phyloP scores from a whole-genome alignment of 495 filamentous ascomycete species.

The Opeltia flavorubescens region DNA sequence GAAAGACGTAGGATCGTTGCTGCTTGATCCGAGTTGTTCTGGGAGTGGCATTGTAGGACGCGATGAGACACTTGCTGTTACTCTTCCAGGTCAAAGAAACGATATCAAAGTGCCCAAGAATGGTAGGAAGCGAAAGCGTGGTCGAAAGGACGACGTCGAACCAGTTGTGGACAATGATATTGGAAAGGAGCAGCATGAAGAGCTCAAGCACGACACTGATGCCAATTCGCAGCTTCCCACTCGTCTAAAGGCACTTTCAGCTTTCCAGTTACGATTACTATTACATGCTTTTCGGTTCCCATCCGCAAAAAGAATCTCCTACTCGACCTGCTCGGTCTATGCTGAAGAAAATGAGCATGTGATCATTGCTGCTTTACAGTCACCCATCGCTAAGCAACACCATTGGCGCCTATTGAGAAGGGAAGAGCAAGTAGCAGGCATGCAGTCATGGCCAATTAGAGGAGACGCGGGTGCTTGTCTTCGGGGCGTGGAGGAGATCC shows the following conservation, averaged over 20 bases:
- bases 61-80: constrained; percentile 39
- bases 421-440: constrained; percentile 53
- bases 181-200: not conserved
- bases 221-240: constrained; percentile 15
- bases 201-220: not conserved
- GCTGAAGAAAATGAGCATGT: constrained; percentile 79
- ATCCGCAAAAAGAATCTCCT: constrained; percentile 60
- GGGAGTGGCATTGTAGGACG: constrained; percentile 88
- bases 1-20: constrained; percentile 49
- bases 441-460: constrained; percentile 58
- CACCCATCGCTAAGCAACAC: constrained; percentile 44
- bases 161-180: not conserved
- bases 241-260: constrained; percentile 56
- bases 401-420: constrained; percentile 67
- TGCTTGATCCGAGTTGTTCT: constrained; percentile 88
- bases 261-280: constrained; percentile 63
- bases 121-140: constrained; percentile 24
- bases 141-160: not conserved
- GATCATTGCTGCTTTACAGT: constrained; percentile 51
- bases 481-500: constrained; percentile 1
- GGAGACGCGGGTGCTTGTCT: constrained; percentile 34
- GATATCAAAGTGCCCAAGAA: constrained; percentile 4
- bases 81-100: constrained; percentile 5
- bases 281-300: constrained; percentile 77
- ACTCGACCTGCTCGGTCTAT: constrained; percentile 86